Base-by-base conservation (phyloP, 352 stramenopile genomes). In the Pythium plurisporium region DNA sequence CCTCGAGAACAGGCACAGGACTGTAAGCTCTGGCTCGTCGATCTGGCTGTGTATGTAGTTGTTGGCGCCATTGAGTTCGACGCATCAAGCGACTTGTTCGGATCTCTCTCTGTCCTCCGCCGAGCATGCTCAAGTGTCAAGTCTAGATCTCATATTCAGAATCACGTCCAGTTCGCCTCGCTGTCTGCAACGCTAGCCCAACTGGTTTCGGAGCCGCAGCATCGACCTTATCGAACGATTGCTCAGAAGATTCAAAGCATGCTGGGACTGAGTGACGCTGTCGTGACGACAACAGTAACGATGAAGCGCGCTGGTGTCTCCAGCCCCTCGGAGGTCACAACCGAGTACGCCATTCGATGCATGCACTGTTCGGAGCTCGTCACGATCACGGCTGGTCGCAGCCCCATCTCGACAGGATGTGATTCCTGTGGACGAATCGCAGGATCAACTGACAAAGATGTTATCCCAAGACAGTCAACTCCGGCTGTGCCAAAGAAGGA, bases 361-460 rank as follows among this genome's bases (percentile, higher is more conserved):
- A 68, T 80, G 15, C 72, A 86, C 53, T 90, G 80, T 58, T 72
- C 67, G 1, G 67, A 87, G 55, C 55, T 77, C 0, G 80, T 86
- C 8, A 65, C 72, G 37, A 59, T 84, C n/a, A 62, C 63, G 10
- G 25, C 52, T 2, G 58, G 66, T 15, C 52, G 55, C 14, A 78
- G 72, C 41, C 59, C 69, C 0, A 64, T 69, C 6, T 52, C 67
- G 5, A 60, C 70, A 7, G 54, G 59, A n/a, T 90, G 61, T 15
- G 20, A 6, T 0, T 36, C 44, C 2, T 68, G 61, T 27, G 34
- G 41, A 3, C 59, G 30, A 33, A 36, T 56, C 19, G 46, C 38
- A n/a, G n/a, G n/a, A n/a, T n/a, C n/a, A n/a, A n/a, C n/a, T n/a
- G n/a, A n/a, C n/a, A n/a, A n/a, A n/a, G n/a, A n/a, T n/a, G n/a